A percentile compares a stretch with the other conserved stretches of the same genome.
Conservation (phyloP, 1,139 yeast genomes). For the Geotrichum candidum region DNA sequence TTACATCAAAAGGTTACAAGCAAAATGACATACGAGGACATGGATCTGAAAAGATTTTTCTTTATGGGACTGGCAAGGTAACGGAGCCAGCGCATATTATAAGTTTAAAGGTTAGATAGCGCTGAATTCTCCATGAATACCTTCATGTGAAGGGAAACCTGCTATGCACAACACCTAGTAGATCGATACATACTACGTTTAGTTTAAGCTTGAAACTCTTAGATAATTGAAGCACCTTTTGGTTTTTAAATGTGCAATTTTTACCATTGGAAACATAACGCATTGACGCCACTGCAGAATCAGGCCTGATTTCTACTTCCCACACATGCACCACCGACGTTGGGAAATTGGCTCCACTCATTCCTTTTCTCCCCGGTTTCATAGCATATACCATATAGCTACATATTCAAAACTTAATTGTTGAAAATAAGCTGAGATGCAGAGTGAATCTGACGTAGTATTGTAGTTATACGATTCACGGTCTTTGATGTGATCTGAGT, state of each 20-base stretch:
- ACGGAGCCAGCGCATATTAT: no score
- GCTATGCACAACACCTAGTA: no score
- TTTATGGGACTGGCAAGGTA: no score
- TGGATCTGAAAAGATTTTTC: no score
- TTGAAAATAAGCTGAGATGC: neutral
- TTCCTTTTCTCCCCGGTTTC: neutral
- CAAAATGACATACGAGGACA: no score
- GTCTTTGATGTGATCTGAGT: neutral
- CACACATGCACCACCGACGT: neutral
- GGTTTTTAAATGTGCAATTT: neutral
- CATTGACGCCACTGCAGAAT: neutral
- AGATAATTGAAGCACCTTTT: neutral
- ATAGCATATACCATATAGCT: neutral
- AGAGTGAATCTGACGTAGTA: neutral
- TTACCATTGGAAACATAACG: neutral
- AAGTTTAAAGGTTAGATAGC: no score
- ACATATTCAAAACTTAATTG: neutral
- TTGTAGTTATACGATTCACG: neutral
- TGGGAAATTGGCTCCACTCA: neutral
- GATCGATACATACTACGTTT: no score
- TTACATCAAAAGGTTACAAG: no score
- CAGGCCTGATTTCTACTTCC: neutral
- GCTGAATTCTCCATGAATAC: no score
- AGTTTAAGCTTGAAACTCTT: neutral
- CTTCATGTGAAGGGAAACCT: no score